Percentiles rank a stretch among this genome's conserved stretches.
phyloP scores from a whole-genome alignment of 495 filamentous ascomycete genomes.

The Lindgomyces ingoldianus region DNA sequence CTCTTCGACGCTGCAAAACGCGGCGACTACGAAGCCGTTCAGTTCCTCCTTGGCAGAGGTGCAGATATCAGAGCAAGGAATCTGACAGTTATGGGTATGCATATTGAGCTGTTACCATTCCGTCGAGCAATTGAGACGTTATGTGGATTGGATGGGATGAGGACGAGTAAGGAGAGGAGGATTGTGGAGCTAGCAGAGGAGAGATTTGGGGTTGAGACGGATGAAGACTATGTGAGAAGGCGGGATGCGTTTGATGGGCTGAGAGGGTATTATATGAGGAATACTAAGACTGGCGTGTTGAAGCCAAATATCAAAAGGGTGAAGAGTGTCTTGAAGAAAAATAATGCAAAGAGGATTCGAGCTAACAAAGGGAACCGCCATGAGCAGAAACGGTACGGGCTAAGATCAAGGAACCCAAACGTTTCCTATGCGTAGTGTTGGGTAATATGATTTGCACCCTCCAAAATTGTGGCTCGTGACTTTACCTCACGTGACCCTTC shows the following conservation, averaged over 20 bases:
- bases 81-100: background rate
- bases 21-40: slow-evolving; percentile 10
- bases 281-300: background rate
- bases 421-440: background rate
- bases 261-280: background rate
- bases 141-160: slow-evolving; percentile 11
- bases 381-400: background rate
- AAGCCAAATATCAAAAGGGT: background rate
- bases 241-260: slow-evolving; percentile 7
- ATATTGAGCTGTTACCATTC: background rate
- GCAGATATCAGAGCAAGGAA: slow-evolving; percentile 1
- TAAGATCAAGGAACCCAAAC: background rate
- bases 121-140: background rate
- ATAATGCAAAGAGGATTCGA: background rate
- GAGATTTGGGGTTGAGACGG: slow-evolving; percentile 2
- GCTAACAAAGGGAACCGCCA: background rate
- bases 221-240: slow-evolving; percentile 1
- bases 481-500: too few species aligned
- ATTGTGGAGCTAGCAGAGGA: slow-evolving; percentile 10
- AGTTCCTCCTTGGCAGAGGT: background rate
- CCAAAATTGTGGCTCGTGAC: too few species aligned
- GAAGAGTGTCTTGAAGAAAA: background rate
- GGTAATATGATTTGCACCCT: background rate
- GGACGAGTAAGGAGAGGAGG: background rate
- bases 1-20: slow-evolving; percentile 9